Evolutionary conservation across 306 rosid genomes (phyloP).

Genomic region (Cicer yamashitae): DNA sequence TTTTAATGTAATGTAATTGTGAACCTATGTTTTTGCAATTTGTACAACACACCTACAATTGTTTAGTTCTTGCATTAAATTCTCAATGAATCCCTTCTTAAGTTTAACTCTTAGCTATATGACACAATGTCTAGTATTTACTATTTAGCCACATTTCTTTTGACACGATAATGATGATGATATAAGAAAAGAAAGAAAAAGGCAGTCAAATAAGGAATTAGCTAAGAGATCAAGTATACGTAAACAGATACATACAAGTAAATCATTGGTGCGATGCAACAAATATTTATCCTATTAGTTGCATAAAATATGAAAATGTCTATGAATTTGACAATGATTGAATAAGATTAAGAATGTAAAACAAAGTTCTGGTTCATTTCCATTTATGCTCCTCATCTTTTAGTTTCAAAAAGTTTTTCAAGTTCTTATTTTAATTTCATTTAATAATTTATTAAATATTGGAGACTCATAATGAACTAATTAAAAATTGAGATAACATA

Average conservation of each 20-base stretch:
- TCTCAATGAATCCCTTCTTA: background rate
- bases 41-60: too few species aligned
- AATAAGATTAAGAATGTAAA: slow-evolving; percentile 19
- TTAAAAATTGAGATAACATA: slow-evolving; percentile 20
- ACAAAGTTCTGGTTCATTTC: slow-evolving; percentile 1
- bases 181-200: slow-evolving; percentile 58
- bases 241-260: slow-evolving; percentile 51
- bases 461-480: background rate
- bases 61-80: too few species aligned
- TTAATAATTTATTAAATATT: slow-evolving; percentile 1
- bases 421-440: background rate
- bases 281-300: slow-evolving; percentile 15
- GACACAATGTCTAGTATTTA: slow-evolving; percentile 2
- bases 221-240: slow-evolving; percentile 67
- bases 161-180: slow-evolving; percentile 55
- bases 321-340: background rate
- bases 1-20: too few species aligned
- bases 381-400: background rate
- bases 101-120: slow-evolving; percentile 15
- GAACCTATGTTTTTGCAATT: too few species aligned
- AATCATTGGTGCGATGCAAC: background rate
- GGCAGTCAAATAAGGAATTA: slow-evolving; percentile 64
- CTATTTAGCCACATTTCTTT: slow-evolving; percentile 30
- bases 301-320: slow-evolving; percentile 17
- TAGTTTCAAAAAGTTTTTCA: background rate